Conservation (phyloP, 495 filamentous ascomycete genomes). For the Terfezia claveryi region DNA sequence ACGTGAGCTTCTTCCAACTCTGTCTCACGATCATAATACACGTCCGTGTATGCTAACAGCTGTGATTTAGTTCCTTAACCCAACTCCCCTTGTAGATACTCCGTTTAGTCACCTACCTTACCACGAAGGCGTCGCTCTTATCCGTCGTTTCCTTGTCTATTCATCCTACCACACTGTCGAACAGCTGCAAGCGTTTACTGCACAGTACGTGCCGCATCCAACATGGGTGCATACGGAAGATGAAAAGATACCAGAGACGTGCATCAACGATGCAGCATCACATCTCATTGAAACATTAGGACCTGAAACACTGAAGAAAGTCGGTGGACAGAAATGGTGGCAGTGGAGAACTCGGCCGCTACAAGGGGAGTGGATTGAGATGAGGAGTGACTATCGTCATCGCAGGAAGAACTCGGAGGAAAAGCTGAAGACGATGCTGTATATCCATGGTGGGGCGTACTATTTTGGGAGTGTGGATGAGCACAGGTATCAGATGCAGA, state of each 20-base stretch:
- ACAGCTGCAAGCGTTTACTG: slow-evolving; percentile 73
- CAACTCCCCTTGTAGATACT: slow-evolving; percentile 47
- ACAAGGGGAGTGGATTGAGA: slow-evolving; percentile 87
- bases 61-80: slow-evolving; percentile 48
- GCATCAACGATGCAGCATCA: slow-evolving; percentile 38
- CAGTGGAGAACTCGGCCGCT: slow-evolving; percentile 56
- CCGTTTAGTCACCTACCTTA: slow-evolving; percentile 78
- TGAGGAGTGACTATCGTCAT: slow-evolving; percentile 57
- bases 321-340: slow-evolving; percentile 83
- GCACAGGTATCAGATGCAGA: slow-evolving; percentile 87
- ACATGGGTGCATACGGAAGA: slow-evolving; percentile 62
- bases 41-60: slow-evolving; percentile 1
- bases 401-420: slow-evolving; percentile 35
- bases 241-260: slow-evolving; percentile 41
- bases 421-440: slow-evolving; percentile 65
- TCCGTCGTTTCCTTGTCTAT: slow-evolving; percentile 62
- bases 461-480: slow-evolving; percentile 86
- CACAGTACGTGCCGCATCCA: slow-evolving; percentile 76
- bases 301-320: slow-evolving; percentile 41
- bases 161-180: slow-evolving; percentile 76
- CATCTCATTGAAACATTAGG: slow-evolving; percentile 50
- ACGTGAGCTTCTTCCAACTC: slow-evolving; percentile 24
- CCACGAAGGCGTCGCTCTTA: slow-evolving; percentile 73
- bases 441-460: slow-evolving; percentile 68
- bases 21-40: neutral